Evolutionary conservation across 2,329 filamentous ascomycete genomes (phyloP), one percentile per base, ranked within the genome.

Genomic region (Didymella glomerata): DNA sequence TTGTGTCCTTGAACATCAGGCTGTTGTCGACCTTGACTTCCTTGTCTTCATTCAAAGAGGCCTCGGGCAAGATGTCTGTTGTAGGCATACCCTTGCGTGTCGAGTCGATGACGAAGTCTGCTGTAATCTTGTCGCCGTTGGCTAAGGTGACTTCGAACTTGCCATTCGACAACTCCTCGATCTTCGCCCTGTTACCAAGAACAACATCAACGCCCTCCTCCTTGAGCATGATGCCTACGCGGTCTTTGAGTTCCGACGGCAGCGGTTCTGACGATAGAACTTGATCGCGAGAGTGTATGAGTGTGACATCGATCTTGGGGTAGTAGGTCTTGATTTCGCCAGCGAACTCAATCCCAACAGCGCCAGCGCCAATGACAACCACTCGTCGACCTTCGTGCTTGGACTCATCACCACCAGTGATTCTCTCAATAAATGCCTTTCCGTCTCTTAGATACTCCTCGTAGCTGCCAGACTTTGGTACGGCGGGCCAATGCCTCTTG

Each of bases 311-410:
- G 53, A 86, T 79, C 11, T 84, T 69, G 0, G 91, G 90, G 61
- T 88, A 83, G 24, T 87, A 79, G 45, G 85, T 75, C 76, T 93
- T 93, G 53, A 93, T 80, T 78, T 95, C 91, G 1, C 89, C 87
- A 0, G 91, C 90, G 83, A 94, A 92, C 74, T 94, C 91, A 54
- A 93, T 88, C 9, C 91, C 91, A 1, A 93, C 91, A 7, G 91
- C 91, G 48, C 90, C 86, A 63, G 91, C 91, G 18, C 91, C 90
- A n/a, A 94, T 87, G 22, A 94, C 82, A 0, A 91, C 84, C 1
- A 93, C 85, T 0, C 85, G 86, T 38, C 74, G 61, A 8, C 71
- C 70, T 24, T 69, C 63, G 24, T 70, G 67, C 36, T 66, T 67
- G 6, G 64, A 53, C n/a, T 62, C 48, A 16, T 73, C 69, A 3